Evolutionary conservation across 2,329 filamentous ascomycete genomes (phyloP), one percentile per base, ranked within the genome.

Genomic region (Diplocarpon mali): DNA sequence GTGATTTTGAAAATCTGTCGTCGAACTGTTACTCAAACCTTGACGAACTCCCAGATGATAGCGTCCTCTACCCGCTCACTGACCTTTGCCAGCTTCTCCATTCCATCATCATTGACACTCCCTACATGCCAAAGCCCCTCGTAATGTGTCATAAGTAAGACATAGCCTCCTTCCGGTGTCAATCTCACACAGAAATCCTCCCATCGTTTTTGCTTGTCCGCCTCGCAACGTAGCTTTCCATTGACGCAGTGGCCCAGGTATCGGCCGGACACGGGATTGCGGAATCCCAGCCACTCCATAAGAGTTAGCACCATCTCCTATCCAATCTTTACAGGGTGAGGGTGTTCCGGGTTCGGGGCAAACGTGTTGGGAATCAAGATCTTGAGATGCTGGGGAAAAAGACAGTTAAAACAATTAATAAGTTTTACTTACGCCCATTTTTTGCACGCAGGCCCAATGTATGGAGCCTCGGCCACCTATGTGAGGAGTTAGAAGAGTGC

Each of bases 101-200:
- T 37, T 3, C 47, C 53, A 14, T 37, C 15, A 24, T 52, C 49
- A 17, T 39, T 3, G 9, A 13, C 44, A 12, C 31, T 41, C 9
- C 50, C 52, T 16, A 56, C 51, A 38, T 46, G 30, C 53, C 50
- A 53, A 40, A 56, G 48, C 39, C 47, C 46, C 42, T 51, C 49
- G 14, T 32, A 54, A 44, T 56, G 48, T 41, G 49, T 54, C 50
- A 54, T 50, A 2, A 53, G 47, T 37, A 56, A 42, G 13, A 54
- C 44, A 41, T 46, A 56, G 3, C 50, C 52, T 32, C 50, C 52
- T 29, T 53, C 50, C 1, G 51, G 52, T 35, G 16, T 50, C 40
- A 45, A 29, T 45, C 53, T 47, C 1, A 49, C 50, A 29, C 50
- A 51, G 41, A 56, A 54, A 30, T 48, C 48, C 44, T 54, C 50